A percentile compares a stretch with the other conserved stretches of the same genome.
These are phyloP conservation scores for Podospora appendiculata DNA, from an alignment of 495 filamentous ascomycete genomes.

Conservation along the genomic window DNA sequence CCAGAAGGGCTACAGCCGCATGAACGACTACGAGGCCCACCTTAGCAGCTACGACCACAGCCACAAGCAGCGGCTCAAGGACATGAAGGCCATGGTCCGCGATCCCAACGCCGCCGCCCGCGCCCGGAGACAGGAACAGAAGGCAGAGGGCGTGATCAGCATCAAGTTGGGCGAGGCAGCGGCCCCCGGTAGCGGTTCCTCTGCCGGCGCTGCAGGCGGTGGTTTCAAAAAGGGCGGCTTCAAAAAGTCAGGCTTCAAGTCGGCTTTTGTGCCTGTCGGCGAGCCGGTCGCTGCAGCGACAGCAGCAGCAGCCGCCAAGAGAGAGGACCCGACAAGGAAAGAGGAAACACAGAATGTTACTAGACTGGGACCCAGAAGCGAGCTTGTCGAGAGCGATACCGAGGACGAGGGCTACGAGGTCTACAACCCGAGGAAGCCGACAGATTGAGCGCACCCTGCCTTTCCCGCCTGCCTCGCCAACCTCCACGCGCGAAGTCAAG, in stretches of 20 bases:
- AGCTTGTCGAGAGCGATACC: slow-evolving; percentile 46
- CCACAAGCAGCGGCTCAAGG: slow-evolving; percentile 58
- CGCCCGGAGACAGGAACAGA: slow-evolving; percentile 63
- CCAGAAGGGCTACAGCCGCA: slow-evolving; percentile 59
- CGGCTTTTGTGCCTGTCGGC: slow-evolving; percentile 41
- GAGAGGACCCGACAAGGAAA: slow-evolving; percentile 6
- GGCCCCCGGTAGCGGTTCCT: neutral
- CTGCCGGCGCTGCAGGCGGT: slow-evolving; percentile 13
- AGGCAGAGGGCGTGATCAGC: slow-evolving; percentile 54
- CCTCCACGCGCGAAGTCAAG: neutral
- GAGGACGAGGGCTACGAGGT: slow-evolving; percentile 52
- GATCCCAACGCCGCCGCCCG: slow-evolving; percentile 50
- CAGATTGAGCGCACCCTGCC: slow-evolving; percentile 31
- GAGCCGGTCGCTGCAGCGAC: slow-evolving; percentile 7
- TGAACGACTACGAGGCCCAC: slow-evolving; percentile 65
- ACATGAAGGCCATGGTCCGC: slow-evolving; percentile 58
- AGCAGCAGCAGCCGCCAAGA: neutral
- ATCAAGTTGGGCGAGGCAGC: slow-evolving; percentile 44
- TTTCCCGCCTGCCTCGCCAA: neutral
- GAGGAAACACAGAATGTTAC: slow-evolving; percentile 5
- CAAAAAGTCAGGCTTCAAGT: slow-evolving; percentile 45
- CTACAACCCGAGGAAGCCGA: slow-evolving; percentile 46
- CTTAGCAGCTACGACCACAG: slow-evolving; percentile 63
- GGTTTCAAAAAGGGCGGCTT: slow-evolving; percentile 51
- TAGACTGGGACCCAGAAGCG: slow-evolving; percentile 13